Conservation (phyloP, 2,329 filamentous ascomycete species). For the Fusarium floridanum region DNA sequence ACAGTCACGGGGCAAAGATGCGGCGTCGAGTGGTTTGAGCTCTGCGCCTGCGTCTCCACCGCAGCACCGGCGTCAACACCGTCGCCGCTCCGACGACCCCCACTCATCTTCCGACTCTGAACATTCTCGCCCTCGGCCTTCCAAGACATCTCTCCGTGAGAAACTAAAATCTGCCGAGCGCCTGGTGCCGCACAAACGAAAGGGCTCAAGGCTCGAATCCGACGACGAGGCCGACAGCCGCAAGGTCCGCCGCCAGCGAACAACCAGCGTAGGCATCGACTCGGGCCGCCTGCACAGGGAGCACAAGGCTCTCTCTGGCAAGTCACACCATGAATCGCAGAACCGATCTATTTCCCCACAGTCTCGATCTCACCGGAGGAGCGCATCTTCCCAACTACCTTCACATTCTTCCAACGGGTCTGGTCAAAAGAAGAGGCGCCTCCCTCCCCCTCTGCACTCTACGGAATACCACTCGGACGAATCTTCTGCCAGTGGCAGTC, state of each 20-base stretch:
- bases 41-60: slow-evolving; percentile 70
- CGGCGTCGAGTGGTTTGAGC: slow-evolving; percentile 66
- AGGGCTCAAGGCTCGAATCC: slow-evolving; percentile 66
- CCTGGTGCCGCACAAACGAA: slow-evolving; percentile 64
- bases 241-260: slow-evolving; percentile 67
- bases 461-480: slow-evolving; percentile 77
- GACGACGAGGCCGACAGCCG: slow-evolving; percentile 69
- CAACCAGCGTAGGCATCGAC: slow-evolving; percentile 59
- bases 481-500: slow-evolving; percentile 71
- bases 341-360: slow-evolving; percentile 71
- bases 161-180: slow-evolving; percentile 63
- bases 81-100: slow-evolving; percentile 54
- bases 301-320: slow-evolving; percentile 49
- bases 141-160: slow-evolving; percentile 62
- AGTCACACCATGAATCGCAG: slow-evolving; percentile 49
- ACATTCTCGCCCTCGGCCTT: slow-evolving; percentile 54
- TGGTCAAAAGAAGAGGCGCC: slow-evolving; percentile 70
- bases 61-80: slow-evolving; percentile 49
- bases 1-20: slow-evolving; percentile 60
- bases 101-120: slow-evolving; percentile 70
- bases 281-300: slow-evolving; percentile 50
- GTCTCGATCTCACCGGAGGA: slow-evolving; percentile 70
- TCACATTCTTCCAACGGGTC: slow-evolving; percentile 67
- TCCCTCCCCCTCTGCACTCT: slow-evolving; percentile 71
- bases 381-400: slow-evolving; percentile 73